Evolutionary conservation across 257 asterid species (phyloP), one percentile per base, ranked within the genome.

Genomic region (Fraxinus cuspidata): DNA sequence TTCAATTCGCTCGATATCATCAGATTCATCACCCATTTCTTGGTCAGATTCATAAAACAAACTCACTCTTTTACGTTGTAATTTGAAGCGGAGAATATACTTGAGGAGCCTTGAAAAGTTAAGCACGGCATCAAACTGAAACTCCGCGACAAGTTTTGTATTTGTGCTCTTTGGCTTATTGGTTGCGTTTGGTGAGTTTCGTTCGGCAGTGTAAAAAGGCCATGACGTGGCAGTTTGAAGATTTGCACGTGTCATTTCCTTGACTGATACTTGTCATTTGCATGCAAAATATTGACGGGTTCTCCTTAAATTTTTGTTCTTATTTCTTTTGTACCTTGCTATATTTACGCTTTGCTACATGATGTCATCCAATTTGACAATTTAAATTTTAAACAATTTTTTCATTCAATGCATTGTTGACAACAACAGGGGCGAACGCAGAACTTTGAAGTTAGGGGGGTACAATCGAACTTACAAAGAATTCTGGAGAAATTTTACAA

Each of bases 271-370:
- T 40, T 83, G 86, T 73, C 68, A 21, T 74, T 60, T 31, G 80
- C 88, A 84, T 84, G 88, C 88, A 78, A 27, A 6, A 27, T 56
- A 27, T 63, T 27, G n/a, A 63, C 69, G 34, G 11, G 69, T 25
- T 34, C 7, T 0, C 32, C 19, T 63, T 3, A 10, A 63, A 25
- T 58, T 58, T 58, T 58, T n/a, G 7, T 2, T 15, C 2, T 16
- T 15, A 10, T 10, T 10, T 40, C 38, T 35, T 32, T 32, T 6
- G 0, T 3, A 32, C 35, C 35, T 32, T 32, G 35, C 5, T 32
- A 32, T 6, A 4, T 32, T 32, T 32, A 32, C 35, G 0, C 5
- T 4, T 32, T 32, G 35, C 35, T 32, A 32, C 35, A 6, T 4
- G 35, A 32, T 32, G 4, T 32, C 4, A 3, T 32, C 5, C 5